Conservation (phyloP, 140 eudicot species). For the Erigeron philadelphicus region DNA sequence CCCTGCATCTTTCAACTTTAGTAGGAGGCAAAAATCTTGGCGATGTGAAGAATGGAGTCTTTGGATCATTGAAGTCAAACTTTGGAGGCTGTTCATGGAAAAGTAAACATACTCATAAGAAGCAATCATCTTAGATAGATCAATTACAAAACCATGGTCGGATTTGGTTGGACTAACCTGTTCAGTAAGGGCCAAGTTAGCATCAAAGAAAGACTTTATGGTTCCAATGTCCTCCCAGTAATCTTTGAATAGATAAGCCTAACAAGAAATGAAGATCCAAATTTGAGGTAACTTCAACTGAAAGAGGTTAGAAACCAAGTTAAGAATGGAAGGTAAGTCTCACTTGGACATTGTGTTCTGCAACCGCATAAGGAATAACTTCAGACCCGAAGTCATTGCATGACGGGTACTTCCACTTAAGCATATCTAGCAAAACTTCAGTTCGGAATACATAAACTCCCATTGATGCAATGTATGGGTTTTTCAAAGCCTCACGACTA, state of each 20-base stretch:
- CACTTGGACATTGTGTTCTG: slow-evolving; percentile 89
- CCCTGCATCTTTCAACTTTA: slow-evolving; percentile 86
- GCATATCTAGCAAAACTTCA: slow-evolving; percentile 66
- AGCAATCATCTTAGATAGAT: slow-evolving; percentile 7
- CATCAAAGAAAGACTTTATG: slow-evolving; percentile 76
- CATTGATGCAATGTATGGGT: slow-evolving; percentile 95
- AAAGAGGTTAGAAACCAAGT: slow-evolving; percentile 1
- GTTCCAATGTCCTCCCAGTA: slow-evolving; percentile 99
- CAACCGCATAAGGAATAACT: slow-evolving; percentile 80
- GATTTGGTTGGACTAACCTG: slow-evolving; percentile 48
- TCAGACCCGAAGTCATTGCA: slow-evolving; percentile 94
- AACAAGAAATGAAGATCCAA: background rate
- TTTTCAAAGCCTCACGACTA: slow-evolving; percentile 45
- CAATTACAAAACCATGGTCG: background rate
- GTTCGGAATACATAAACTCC: slow-evolving; percentile 92
- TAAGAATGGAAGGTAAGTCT: slow-evolving; percentile 20
- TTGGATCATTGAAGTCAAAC: background rate
- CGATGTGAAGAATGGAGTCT: slow-evolving; percentile 29
- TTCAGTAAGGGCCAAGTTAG: slow-evolving; percentile 88
- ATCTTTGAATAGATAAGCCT: slow-evolving; percentile 87
- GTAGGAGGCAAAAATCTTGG: slow-evolving; percentile 95
- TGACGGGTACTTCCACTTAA: slow-evolving; percentile 58
- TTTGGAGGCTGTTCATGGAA: slow-evolving; percentile 52
- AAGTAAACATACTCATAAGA: background rate
- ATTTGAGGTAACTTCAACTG: background rate